These are phyloP conservation scores for Pseudogymnoascus sp. DNA, from an alignment of 2,329 filamentous ascomycete species.

Conservation along the genomic window DNA sequence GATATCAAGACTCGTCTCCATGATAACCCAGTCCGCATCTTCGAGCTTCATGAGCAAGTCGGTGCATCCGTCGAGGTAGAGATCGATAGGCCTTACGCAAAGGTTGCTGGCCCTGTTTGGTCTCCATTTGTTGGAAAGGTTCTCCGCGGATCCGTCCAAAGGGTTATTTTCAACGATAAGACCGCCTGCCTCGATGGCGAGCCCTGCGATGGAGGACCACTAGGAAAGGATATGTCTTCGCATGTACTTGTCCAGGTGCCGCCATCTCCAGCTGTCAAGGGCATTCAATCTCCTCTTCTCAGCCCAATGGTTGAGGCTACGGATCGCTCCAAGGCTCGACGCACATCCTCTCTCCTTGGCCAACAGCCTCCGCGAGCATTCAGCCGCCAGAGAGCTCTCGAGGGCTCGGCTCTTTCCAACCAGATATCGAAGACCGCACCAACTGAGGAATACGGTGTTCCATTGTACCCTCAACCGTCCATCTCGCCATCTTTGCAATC, in stretches of 20 bases:
- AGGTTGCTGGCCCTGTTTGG: slow-evolving; percentile 48
- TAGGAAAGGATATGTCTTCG: slow-evolving; percentile 69
- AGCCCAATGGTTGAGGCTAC: slow-evolving; percentile 31
- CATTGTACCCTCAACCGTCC: slow-evolving; percentile 42
- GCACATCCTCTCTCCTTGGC: slow-evolving; percentile 31
- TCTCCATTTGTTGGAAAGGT: slow-evolving; percentile 64
- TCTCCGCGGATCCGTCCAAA: slow-evolving; percentile 63
- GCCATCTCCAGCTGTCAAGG: slow-evolving; percentile 51
- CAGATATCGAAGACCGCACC: slow-evolving; percentile 27
- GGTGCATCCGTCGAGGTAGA: slow-evolving; percentile 68
- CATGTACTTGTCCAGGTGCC: slow-evolving; percentile 44
- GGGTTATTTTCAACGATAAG: slow-evolving; percentile 67
- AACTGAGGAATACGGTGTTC: slow-evolving; percentile 40
- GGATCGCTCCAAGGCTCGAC: slow-evolving; percentile 19
- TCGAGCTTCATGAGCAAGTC: slow-evolving; percentile 74
- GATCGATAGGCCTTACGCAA: slow-evolving; percentile 61
- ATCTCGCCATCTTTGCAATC: slow-evolving; percentile 58
- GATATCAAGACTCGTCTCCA: slow-evolving; percentile 65
- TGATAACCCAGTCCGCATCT: slow-evolving; percentile 73
- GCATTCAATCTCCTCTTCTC: slow-evolving; percentile 25
- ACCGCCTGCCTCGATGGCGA: slow-evolving; percentile 70
- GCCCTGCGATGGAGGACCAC: slow-evolving; percentile 45
- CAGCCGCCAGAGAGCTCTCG: slow-evolving; percentile 30
- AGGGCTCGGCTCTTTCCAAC: slow-evolving; percentile 29
- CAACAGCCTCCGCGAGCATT: slow-evolving; percentile 28